A percentile compares a stretch with the other conserved stretches of the same genome.
Conservation (phyloP, 2,329 filamentous ascomycete genomes). For the Ustulina deusta region DNA sequence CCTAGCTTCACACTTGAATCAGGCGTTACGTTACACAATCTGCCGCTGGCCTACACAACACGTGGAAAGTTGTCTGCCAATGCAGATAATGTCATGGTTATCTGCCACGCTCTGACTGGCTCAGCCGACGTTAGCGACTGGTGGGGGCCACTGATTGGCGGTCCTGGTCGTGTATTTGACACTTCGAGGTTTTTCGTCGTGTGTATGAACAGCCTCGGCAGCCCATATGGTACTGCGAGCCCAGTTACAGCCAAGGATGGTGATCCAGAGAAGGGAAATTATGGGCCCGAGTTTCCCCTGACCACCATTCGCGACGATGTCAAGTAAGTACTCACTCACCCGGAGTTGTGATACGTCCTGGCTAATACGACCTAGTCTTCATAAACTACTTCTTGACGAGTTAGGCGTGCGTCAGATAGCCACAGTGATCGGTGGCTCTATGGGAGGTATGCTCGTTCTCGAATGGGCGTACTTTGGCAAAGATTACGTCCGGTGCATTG, state of each 20-base stretch:
- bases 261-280: conserved; percentile 76
- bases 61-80: conserved; percentile 69
- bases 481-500: conserved; percentile 82
- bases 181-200: conserved; percentile 86
- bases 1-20: conserved; percentile 94
- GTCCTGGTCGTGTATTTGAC: conserved; percentile 83
- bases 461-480: conserved; percentile 93
- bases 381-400: conserved; percentile 83
- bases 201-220: conserved; percentile 87
- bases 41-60: conserved; percentile 76
- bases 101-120: conserved; percentile 87
- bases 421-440: conserved; percentile 83
- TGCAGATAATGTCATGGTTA: conserved; percentile 77
- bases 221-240: conserved; percentile 88
- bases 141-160: conserved; percentile 87
- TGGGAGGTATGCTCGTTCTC: conserved; percentile 90
- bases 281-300: conserved; percentile 95
- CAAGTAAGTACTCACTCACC: conserved; percentile 69
- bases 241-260: conserved; percentile 91
- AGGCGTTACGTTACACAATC: conserved; percentile 83
- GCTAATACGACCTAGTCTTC: conserved; percentile 66
- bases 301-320: conserved; percentile 97
- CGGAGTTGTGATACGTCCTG: conserved; percentile 39
- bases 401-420: conserved; percentile 83
- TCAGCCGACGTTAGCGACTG: conserved; percentile 88